Evolutionary conservation across 768 basidiomycete species (phyloP), one percentile per base, ranked within the genome.

Genomic region (Tulasnella calospora): DNA sequence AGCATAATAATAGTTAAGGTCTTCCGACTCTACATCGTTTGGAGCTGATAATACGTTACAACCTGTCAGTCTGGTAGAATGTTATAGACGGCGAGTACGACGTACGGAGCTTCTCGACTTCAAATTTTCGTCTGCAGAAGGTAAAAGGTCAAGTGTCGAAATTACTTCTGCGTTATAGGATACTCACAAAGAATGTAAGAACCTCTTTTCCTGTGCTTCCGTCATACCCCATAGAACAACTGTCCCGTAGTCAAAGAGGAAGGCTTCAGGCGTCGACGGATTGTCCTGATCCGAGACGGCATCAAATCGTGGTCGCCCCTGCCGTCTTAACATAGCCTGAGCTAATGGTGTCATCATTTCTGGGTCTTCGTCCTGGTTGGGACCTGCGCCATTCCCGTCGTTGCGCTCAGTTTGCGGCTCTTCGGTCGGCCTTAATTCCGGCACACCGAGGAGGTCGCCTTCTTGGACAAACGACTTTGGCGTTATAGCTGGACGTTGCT

Each of bases 151-250:
- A 81, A 27, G 36, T 5, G 3, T 3, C 9, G 71, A 6, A 72
- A 21, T 33, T 12, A 2, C 71, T n/a, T 41, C 21, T 44, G n/a
- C 36, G 46, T 55, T 1, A n/a, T 35, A n/a, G 21, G 72, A 12
- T 38, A 86, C 94, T 85, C 82, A 96, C 96, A 98, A 89, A 30
- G 95, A 96, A 36, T 92, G 90, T 80, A 98, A 85, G 82, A 98
- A 95, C 12, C 95, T 88, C 83, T 89, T 93, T 86, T 98, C 96
- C 82, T 98, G 94, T 7, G 90, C 87, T 83, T 98, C 95, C 51
- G 94, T 92, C 96, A 98, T 98, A 35, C 96, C 96, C 96, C 96
- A 98, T 74, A 97, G 94, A 35, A 98, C 96, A 36, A 97, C 93
- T 0, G 94, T 96, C 17, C 96, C 96, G 83, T 97, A 98, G 80